Conservation (phyloP, 129 eudicot species). For the Smallanthus sonchifolius region DNA sequence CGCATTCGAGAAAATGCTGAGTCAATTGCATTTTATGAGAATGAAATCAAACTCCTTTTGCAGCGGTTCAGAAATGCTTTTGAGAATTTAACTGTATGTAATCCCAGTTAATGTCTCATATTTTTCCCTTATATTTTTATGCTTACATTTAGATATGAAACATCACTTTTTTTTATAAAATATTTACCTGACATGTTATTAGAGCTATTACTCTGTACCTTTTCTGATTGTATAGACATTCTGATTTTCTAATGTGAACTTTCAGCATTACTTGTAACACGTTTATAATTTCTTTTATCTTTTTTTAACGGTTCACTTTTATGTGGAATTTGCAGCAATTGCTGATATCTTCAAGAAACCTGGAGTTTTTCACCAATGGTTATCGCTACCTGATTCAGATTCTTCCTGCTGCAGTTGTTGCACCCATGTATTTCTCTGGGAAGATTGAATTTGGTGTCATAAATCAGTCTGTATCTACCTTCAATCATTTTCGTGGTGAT, state of each 20-base stretch:
- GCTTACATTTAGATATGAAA: background rate
- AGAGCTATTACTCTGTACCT: too few species aligned
- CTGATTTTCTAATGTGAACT: too few species aligned
- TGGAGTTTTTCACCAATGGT: constrained; percentile 94
- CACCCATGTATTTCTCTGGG: constrained; percentile 95
- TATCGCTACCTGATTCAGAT: constrained; percentile 90
- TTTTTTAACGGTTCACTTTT: too few species aligned
- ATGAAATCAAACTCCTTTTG: constrained; percentile 63
- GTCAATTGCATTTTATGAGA: constrained; percentile 73
- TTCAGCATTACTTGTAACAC: too few species aligned
- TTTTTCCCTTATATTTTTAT: background rate
- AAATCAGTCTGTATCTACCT: constrained; percentile 92
- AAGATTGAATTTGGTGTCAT: constrained; percentile 97
- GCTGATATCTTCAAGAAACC: constrained; percentile 85
- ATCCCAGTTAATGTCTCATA: too few species aligned
- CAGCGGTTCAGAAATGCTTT: constrained; percentile 71
- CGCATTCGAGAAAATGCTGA: constrained; percentile 98
- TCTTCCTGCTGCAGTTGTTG: constrained; percentile 98
- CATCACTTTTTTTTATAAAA: background rate
- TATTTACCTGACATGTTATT: too few species aligned
- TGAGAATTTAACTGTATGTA: constrained; percentile 69
- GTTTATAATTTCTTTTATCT: too few species aligned
- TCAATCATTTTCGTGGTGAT: constrained; percentile 96
- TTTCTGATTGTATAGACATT: too few species aligned
- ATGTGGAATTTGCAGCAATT: constrained; percentile 56